Evolutionary conservation across 345 rosid species (phyloP), one percentile per base, ranked within the genome.

Genomic region (Rhizophora mangle): DNA sequence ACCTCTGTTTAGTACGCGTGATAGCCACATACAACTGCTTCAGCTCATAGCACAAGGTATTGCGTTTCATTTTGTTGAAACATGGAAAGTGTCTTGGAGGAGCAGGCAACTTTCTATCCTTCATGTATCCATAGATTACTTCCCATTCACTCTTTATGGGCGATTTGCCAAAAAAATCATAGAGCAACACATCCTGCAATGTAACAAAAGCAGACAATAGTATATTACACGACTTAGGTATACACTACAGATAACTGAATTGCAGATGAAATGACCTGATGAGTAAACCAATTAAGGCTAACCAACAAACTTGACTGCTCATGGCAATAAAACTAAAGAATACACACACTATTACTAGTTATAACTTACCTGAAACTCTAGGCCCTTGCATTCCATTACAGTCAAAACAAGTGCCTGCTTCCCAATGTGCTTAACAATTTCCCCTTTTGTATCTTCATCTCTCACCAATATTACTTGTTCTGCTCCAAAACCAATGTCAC

Each of bases 1-100:
- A 70, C 37, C 92, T 77, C 62, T 83, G 88, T 68, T 81, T 70
- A 9, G 89, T 85, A 3, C 84, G 82, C 30, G 92, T 83, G 49
- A 85, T 81, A 5, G 88, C 86, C 22, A 79, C 87, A 69, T 84
- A 81, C n/a, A 84, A 63, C 34, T 79, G 85, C 78, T 84, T 84
- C 64, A 84, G 60, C 72, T 87, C 89, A 27, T 86, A 79, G 66
- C 84, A 85, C 56, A 85, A 43, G 59, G 79, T 36, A 57, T 76
- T 73, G 69, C 83, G 89, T 67, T 72, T 83, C 22, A 72, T 73
- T 19, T 52, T 69, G 32, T 69, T 53, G 63, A 85, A 87, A 37
- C 22, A 59, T 26, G 85, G 79, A 63, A 68, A 72, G 15, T 79
- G 71, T 18, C 63, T 18, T 10, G 62, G 58, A 21, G 59, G 67